phyloP scores from a whole-genome alignment of 2,329 filamentous ascomycete species.

The Calonectria hongkongensis region DNA sequence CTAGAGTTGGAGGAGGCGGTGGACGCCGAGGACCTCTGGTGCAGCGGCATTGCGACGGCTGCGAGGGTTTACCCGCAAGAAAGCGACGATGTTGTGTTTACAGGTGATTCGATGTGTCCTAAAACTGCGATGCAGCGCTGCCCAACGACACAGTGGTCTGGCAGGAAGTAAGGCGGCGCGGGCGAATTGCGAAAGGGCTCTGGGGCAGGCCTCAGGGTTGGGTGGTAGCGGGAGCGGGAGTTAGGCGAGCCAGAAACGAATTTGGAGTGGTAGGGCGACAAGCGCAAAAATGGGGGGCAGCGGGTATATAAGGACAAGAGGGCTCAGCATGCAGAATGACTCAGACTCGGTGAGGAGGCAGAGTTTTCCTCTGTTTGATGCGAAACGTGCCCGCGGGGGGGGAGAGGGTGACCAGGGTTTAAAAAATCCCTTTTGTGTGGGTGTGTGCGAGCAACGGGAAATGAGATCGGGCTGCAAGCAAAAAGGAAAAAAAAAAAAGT shows the following conservation, averaged over 20 bases:
- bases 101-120: conserved; percentile 48
- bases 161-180: conserved; percentile 51
- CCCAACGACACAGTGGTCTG: conserved; percentile 56
- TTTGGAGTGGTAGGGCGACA: conserved; percentile 40
- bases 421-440: conserved; percentile 46
- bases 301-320: conserved; percentile 45
- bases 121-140: conserved; percentile 56
- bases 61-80: conserved; percentile 49
- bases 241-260: conserved; percentile 49
- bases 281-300: conserved; percentile 37
- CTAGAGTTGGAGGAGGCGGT: conserved; percentile 53
- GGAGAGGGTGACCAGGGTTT: conserved; percentile 29
- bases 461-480: conserved; percentile 47
- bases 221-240: conserved; percentile 53
- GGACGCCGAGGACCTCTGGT: conserved; percentile 54
- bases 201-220: conserved; percentile 43
- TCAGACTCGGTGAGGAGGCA: conserved; percentile 31
- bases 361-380: conserved; percentile 34
- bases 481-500: conserved; percentile 52
- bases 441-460: conserved; percentile 49
- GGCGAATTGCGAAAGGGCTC: conserved; percentile 49
- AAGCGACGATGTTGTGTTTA: conserved; percentile 46
- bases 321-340: conserved; percentile 33
- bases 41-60: conserved; percentile 54
- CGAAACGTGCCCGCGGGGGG: conserved; percentile 22